Percentiles rank a stretch among this genome's conserved stretches.
Evolutionary conservation across 2,329 filamentous ascomycete species (phyloP).

Genomic region (Colletotrichum brevisporum): DNA sequence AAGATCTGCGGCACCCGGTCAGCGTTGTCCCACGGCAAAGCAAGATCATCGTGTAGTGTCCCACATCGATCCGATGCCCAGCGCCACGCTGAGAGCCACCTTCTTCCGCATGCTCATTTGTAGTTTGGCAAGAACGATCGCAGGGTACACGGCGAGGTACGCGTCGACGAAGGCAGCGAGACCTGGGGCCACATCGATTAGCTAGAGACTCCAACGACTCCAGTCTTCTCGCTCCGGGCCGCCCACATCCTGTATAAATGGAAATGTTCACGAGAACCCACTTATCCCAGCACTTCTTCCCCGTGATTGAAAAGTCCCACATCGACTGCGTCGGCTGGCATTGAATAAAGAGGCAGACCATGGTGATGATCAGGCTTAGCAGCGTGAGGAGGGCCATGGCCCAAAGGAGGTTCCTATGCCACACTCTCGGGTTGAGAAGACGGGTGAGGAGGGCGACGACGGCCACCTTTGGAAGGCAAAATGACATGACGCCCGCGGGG

Average conservation of each 20-base stretch:
- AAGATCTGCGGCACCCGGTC: slow-evolving; percentile 39
- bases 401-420: slow-evolving; percentile 55
- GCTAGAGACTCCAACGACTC: neutral
- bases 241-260: slow-evolving; percentile 55
- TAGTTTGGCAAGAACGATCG: slow-evolving; percentile 52
- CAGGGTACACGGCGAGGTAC: slow-evolving; percentile 59
- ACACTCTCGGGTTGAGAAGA: slow-evolving; percentile 53
- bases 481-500: slow-evolving; percentile 54
- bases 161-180: slow-evolving; percentile 56
- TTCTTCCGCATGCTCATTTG: slow-evolving; percentile 58
- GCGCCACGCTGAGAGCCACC: slow-evolving; percentile 52
- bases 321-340: slow-evolving; percentile 56
- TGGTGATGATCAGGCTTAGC: slow-evolving; percentile 50
- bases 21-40: neutral
- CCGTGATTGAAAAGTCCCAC: slow-evolving; percentile 53
- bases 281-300: slow-evolving; percentile 51
- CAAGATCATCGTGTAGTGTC: slow-evolving; percentile 22
- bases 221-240: neutral
- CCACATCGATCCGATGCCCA: slow-evolving; percentile 57
- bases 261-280: slow-evolving; percentile 55
- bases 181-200: slow-evolving; percentile 37
- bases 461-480: slow-evolving; percentile 58
- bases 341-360: slow-evolving; percentile 58
- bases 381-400: slow-evolving; percentile 48
- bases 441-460: slow-evolving; percentile 55